Conservation (phyloP, 768 basidiomycete species). For the Pleurotus tuber-regium region DNA sequence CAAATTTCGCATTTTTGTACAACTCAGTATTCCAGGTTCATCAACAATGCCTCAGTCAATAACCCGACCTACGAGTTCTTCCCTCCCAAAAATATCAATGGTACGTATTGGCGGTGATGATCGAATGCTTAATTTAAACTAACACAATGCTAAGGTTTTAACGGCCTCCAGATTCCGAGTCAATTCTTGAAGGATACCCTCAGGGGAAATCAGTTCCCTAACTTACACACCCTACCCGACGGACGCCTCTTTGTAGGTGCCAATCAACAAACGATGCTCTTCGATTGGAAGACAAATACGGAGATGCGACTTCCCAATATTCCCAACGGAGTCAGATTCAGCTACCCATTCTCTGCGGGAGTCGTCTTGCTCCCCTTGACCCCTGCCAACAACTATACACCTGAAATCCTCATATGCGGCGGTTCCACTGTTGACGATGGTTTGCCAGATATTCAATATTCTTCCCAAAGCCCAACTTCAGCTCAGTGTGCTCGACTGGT, state of each 20-base stretch:
- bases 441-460: slow-evolving; percentile 23
- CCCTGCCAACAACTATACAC: slow-evolving; percentile 35
- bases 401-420: slow-evolving; percentile 47
- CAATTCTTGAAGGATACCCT: slow-evolving; percentile 14
- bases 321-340: slow-evolving; percentile 42
- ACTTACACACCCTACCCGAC: slow-evolving; percentile 36
- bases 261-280: slow-evolving; percentile 39
- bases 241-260: slow-evolving; percentile 42
- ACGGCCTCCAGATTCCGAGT: slow-evolving; percentile 19
- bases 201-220: slow-evolving; percentile 20
- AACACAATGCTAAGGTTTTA: slow-evolving; percentile 19
- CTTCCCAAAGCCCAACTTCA: slow-evolving; percentile 37
- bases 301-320: slow-evolving; percentile 39
- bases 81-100: neutral
- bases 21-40: neutral
- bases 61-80: too few relatives aligned
- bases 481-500: slow-evolving; percentile 41
- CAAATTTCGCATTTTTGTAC: slow-evolving; percentile 13
- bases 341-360: slow-evolving; percentile 37
- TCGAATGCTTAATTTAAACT: too few relatives aligned
- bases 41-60: slow-evolving; percentile 5
- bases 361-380: slow-evolving; percentile 35
- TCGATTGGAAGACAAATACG: slow-evolving; percentile 35
- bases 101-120: too few relatives aligned
- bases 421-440: slow-evolving; percentile 34